Conservation (phyloP, 2,329 filamentous ascomycete species). For the Neurospora sp. region DNA sequence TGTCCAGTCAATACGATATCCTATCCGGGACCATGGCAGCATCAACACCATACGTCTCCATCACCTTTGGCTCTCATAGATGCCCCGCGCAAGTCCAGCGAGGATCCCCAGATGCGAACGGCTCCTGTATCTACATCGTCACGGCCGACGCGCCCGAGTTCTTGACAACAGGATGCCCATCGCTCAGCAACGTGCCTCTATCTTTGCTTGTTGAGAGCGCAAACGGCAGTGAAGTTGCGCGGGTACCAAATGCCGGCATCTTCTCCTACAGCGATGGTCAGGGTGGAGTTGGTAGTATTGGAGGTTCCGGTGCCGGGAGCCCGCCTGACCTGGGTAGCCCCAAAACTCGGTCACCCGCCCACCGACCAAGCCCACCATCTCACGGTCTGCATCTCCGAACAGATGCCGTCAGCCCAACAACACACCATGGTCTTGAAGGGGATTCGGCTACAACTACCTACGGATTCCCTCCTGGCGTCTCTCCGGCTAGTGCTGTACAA, state of each 20-base stretch:
- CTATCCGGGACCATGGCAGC: conserved; percentile 38
- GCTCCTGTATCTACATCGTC: conserved; percentile 60
- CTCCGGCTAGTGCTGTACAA: conserved; percentile 35
- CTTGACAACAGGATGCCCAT: conserved; percentile 39
- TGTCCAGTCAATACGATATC: conserved; percentile 68
- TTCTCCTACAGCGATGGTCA: conserved; percentile 32
- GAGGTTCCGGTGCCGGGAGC: conserved; percentile 22
- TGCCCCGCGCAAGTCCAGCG: conserved; percentile 59
- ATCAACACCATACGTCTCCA: conserved; percentile 45
- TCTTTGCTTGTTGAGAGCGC: conserved; percentile 42
- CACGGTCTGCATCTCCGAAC: conserved; percentile 21
- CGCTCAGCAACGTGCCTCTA: conserved; percentile 41
- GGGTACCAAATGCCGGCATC: conserved; percentile 34
- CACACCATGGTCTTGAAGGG: conserved; percentile 20
- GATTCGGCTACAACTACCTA: conserved; percentile 45
- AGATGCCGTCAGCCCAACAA: conserved; percentile 20
- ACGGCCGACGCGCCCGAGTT: conserved; percentile 60
- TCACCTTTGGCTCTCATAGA: conserved; percentile 73
- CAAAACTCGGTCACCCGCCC: conserved; percentile 34
- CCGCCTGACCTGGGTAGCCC: conserved; percentile 32
- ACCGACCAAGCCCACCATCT: conserved; percentile 31
- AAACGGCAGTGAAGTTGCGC: conserved; percentile 43
- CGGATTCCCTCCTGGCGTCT: conserved; percentile 44
- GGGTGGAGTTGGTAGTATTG: conserved; percentile 15
- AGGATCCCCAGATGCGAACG: conserved; percentile 44